A percentile compares a stretch with the other conserved stretches of the same genome.
These are phyloP conservation scores for Cyberlindnera bimundalis DNA, from an alignment of 805 yeast species.

Conservation along the genomic window DNA sequence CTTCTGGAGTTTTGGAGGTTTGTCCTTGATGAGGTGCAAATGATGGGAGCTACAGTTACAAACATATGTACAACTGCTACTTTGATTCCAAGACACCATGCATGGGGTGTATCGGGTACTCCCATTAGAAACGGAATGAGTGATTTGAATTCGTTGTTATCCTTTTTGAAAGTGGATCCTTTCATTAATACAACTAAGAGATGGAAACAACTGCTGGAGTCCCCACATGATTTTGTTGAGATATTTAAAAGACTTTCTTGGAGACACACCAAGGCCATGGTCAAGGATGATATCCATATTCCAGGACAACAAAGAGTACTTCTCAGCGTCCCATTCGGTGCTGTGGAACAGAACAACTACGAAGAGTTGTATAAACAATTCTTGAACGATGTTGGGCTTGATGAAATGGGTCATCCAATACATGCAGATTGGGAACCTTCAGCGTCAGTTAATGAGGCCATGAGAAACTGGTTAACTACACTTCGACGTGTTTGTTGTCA, in stretches of 20 bases:
- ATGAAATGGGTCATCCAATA: constrained; percentile 43
- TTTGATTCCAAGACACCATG: constrained; percentile 76
- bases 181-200: constrained; percentile 37
- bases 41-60: constrained; percentile 72
- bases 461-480: constrained; percentile 66
- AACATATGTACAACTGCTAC: constrained; percentile 80
- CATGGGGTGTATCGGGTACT: constrained; percentile 98
- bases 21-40: constrained; percentile 90
- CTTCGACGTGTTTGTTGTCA: constrained; percentile 83
- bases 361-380: constrained; percentile 61
- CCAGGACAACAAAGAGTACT: constrained; percentile 77
- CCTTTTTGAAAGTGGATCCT: constrained; percentile 66
- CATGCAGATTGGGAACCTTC: constrained; percentile 48
- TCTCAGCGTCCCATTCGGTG: constrained; percentile 70
- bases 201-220: constrained; percentile 17
- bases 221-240: constrained; percentile 38
- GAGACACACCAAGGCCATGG: constrained; percentile 84
- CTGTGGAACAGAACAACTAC: constrained; percentile 84
- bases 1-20: constrained; percentile 85
- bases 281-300: constrained; percentile 65
- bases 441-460: constrained; percentile 36
- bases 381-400: constrained; percentile 50
- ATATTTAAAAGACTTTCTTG: constrained; percentile 56
- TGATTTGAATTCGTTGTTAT: constrained; percentile 69
- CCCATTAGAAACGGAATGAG: constrained; percentile 66